Percentiles rank a stretch among this genome's conserved stretches.
These are phyloP conservation scores for Neurospora tetrasperma DNA, from an alignment of 495 filamentous ascomycete species.

Conservation along the genomic window DNA sequence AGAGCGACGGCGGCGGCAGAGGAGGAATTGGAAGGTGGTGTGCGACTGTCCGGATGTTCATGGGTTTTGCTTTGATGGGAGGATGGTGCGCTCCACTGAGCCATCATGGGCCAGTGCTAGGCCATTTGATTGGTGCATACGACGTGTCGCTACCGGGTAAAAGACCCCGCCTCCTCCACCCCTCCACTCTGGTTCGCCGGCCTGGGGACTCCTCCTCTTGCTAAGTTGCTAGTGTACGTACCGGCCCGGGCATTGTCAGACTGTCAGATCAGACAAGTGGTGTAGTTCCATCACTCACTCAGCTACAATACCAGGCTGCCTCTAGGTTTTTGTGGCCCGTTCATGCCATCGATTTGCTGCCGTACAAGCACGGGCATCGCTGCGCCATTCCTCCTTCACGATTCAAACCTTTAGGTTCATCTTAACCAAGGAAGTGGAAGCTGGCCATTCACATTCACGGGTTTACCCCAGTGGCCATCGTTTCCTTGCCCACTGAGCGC, in stretches of 20 bases:
- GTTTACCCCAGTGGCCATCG: neutral
- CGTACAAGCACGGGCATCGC: neutral
- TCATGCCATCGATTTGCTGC: neutral
- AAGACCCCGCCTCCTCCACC: neutral
- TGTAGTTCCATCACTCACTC: neutral
- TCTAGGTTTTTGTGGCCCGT: too few species aligned
- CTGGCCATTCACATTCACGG: neutral
- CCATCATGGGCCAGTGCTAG: neutral
- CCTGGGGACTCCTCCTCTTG: neutral
- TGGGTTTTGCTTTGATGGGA: neutral
- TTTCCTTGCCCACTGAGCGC: neutral
- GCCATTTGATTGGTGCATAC: neutral
- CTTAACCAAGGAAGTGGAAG: neutral
- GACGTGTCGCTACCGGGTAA: neutral
- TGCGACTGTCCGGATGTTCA: neutral
- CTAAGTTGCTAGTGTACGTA: too few species aligned
- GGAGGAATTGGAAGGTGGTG: neutral
- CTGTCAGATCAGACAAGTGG: neutral
- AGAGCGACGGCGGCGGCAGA: neutral
- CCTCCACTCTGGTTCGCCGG: neutral
- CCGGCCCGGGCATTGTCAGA: neutral
- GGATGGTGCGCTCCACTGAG: neutral
- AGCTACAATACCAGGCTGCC: neutral
- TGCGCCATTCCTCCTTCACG: neutral
- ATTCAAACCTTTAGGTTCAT: neutral